Percentiles rank a stretch among this genome's conserved stretches.
Evolutionary conservation across 139 green algal genomes (phyloP).

Genomic region (Penium margaritaceum): DNA sequence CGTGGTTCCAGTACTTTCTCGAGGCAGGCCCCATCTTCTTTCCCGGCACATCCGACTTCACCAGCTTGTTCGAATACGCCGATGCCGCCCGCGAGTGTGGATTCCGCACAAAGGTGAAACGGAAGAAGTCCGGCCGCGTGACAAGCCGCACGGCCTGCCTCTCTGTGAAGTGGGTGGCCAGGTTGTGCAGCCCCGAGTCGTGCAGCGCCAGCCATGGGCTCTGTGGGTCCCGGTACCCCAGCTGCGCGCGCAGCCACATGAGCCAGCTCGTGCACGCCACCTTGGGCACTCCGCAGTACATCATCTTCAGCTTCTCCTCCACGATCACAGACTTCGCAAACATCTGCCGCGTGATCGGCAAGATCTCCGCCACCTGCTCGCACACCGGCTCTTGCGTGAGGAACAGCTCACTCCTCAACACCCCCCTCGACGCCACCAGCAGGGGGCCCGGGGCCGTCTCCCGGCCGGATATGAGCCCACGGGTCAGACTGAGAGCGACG

Average conservation of each 20-base stretch:
- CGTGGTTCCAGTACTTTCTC: neutral
- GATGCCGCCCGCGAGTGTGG: neutral
- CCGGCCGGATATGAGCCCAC: too few relatives aligned
- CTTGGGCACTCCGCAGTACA: neutral
- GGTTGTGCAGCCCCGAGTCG: neutral
- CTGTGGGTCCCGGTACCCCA: neutral
- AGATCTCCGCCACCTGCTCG: too few relatives aligned
- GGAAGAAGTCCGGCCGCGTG: neutral
- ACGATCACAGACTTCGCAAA: too few relatives aligned
- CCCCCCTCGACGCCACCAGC: too few relatives aligned
- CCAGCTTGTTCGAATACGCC: constrained; percentile 11
- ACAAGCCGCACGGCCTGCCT: neutral
- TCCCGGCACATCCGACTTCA: neutral
- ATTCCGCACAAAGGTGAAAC: constrained; percentile 8
- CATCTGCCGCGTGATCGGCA: too few relatives aligned
- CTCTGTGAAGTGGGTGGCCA: neutral
- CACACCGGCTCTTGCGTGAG: too few relatives aligned
- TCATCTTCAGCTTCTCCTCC: constrained; percentile 2
- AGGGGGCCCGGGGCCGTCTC: too few relatives aligned
- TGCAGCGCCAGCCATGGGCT: neutral
- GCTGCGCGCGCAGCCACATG: constrained; percentile 2
- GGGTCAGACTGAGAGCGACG: too few relatives aligned
- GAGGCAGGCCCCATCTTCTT: neutral
- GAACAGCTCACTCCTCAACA: too few relatives aligned
- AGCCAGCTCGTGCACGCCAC: neutral